Evolutionary conservation across 129 eudicot genomes (phyloP).

Genomic region (Heracleum sosnowskyi): DNA sequence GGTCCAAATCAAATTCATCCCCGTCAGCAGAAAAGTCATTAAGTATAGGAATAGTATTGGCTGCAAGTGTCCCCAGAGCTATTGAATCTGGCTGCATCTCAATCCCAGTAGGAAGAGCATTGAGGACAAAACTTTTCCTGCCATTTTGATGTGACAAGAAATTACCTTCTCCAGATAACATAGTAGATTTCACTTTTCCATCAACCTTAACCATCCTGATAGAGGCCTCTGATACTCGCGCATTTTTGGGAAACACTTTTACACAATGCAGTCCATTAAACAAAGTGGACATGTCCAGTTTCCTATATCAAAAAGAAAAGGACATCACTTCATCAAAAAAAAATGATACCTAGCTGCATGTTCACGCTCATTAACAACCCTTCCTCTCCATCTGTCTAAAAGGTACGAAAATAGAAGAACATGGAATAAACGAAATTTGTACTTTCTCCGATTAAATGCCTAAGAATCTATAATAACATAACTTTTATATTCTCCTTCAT

Average conservation of each 20-base stretch:
- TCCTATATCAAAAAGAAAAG: constrained; percentile 19
- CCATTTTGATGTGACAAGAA: constrained; percentile 33
- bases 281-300: constrained; percentile 32
- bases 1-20: constrained; percentile 59
- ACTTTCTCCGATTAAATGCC: neutral
- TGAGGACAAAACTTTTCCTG: constrained; percentile 23
- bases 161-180: constrained; percentile 54
- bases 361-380: neutral
- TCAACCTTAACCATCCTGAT: constrained; percentile 29
- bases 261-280: constrained; percentile 35
- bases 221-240: constrained; percentile 35
- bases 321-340: neutral
- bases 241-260: constrained; percentile 32
- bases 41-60: constrained; percentile 37
- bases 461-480: neutral
- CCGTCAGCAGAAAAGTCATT: constrained; percentile 31
- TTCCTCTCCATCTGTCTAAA: neutral
- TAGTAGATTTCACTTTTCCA: constrained; percentile 36
- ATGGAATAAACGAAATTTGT: neutral
- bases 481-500: neutral
- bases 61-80: constrained; percentile 47
- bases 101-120: constrained; percentile 36
- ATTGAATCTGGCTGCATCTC: constrained; percentile 55
- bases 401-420: neutral
- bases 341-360: neutral